phyloP scores from a whole-genome alignment of 2,329 filamentous ascomycete species.

The Talaromyces atroroseus region DNA sequence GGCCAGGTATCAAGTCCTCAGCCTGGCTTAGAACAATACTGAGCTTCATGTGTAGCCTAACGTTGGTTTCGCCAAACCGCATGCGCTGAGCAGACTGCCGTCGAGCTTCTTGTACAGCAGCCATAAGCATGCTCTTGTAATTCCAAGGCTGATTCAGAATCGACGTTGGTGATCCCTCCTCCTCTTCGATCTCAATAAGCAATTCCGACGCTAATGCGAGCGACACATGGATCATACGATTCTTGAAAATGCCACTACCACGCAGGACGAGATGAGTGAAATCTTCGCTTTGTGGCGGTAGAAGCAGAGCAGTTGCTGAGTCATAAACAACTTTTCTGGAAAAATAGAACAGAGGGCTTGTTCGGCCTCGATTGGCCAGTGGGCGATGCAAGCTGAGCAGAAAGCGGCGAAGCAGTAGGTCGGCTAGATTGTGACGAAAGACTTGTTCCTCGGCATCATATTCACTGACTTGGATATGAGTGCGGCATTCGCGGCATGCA shows the following conservation, averaged over 20 bases:
- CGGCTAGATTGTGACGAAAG: constrained; percentile 1
- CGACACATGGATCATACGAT: constrained; percentile 7
- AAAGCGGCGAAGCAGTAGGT: constrained; percentile 10
- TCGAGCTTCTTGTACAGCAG: not conserved
- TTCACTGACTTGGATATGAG: not conserved
- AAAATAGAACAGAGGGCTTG: constrained; percentile 2
- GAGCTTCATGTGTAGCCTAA: constrained; percentile 7
- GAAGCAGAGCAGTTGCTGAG: not conserved
- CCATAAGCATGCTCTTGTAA: constrained; percentile 4
- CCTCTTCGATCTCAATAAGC: constrained; percentile 6
- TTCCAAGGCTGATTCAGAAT: not conserved
- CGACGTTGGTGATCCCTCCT: not conserved
- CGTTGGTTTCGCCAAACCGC: constrained; percentile 7
- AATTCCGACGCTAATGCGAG: constrained; percentile 6
- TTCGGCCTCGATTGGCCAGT: not conserved
- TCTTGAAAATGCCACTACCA: constrained; percentile 8
- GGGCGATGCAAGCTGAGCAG: constrained; percentile 7
- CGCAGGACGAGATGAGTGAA: constrained; percentile 5
- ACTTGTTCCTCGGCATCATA: not conserved
- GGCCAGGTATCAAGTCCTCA: not conserved
- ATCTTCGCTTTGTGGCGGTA: not conserved
- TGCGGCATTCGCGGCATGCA: not conserved
- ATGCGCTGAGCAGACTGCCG: constrained; percentile 2
- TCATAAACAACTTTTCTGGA: constrained; percentile 8
- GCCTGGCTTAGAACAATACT: not conserved